phyloP scores from a whole-genome alignment of 2,329 filamentous ascomycete species.

The Coniella lustricola region DNA sequence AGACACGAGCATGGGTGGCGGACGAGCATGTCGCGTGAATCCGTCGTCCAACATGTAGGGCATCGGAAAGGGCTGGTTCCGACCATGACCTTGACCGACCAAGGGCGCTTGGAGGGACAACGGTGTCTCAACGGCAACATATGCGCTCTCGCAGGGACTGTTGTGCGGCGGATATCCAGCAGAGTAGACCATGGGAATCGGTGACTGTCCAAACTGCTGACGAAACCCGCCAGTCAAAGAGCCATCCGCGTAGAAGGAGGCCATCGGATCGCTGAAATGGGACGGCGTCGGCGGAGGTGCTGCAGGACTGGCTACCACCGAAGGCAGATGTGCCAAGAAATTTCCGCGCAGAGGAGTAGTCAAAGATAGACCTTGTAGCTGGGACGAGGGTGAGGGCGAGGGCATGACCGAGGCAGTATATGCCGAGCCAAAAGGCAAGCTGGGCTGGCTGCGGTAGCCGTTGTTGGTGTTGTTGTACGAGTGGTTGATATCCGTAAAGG shows the following conservation, averaged over 20 bases:
- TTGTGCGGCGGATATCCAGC: slow-evolving; percentile 29
- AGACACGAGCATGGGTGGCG: slow-evolving; percentile 18
- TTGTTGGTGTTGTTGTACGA: slow-evolving; percentile 1
- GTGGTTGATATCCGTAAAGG: slow-evolving; percentile 6
- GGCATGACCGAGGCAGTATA: slow-evolving; percentile 7
- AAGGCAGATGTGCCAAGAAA: slow-evolving; percentile 20
- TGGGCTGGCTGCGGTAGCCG: slow-evolving; percentile 6
- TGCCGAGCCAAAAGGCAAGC: slow-evolving; percentile 10
- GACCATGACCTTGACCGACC: slow-evolving; percentile 20
- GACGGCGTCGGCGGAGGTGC: slow-evolving; percentile 35
- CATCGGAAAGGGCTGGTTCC: slow-evolving; percentile 21
- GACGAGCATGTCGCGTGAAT: slow-evolving; percentile 20
- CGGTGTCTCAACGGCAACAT: slow-evolving; percentile 24
- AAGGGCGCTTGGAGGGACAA: slow-evolving; percentile 20
- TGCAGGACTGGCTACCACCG: slow-evolving; percentile 30
- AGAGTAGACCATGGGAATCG: slow-evolving; percentile 19
- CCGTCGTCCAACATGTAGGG: slow-evolving; percentile 24
- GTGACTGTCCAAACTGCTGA: not conserved
- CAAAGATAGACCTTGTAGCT: slow-evolving; percentile 18
- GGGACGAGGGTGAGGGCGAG: slow-evolving; percentile 15
- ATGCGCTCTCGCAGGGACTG: slow-evolving; percentile 26
- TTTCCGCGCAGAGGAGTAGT: slow-evolving; percentile 5
- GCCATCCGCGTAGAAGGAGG: slow-evolving; percentile 31
- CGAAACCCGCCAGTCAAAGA: slow-evolving; percentile 23
- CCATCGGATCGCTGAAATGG: slow-evolving; percentile 26